Base-by-base conservation (phyloP, 352 stramenopile genomes). In the Phytophthora sp. region DNA sequence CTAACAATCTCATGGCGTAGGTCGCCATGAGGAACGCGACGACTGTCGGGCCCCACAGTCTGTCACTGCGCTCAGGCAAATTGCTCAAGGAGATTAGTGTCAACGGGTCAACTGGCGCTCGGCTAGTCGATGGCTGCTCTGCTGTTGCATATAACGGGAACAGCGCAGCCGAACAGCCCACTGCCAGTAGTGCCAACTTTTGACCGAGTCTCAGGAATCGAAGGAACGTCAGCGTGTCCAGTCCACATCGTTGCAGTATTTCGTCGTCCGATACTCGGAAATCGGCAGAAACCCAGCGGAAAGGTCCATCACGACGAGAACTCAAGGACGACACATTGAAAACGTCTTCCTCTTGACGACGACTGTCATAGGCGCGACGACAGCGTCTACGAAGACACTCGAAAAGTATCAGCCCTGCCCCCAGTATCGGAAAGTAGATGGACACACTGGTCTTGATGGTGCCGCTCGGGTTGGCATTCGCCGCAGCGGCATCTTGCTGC, bases 31-130 rank as follows among this genome's bases (percentile, higher is more conserved):
- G 26, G 45, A 79, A 90, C n/a, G 81, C 71, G 3, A 77, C 82
- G 11, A 73, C 52, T 27, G 76, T 86, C 1, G 79, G 73, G 16
- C 77, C 84, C 86, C 86, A 94, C n/a, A 94, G 59, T 18, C 84
- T 69, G 18, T 60, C 65, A 47, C 84, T 85, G 7, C 58, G 50
- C 44, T 73, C 74, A 2, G 71, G 64, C 50, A 94, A 63, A 62
- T 92, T 94, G 29, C 81, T 91, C 83, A 94, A 90, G 27, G 76
- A 91, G 57, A 94, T 89, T 24, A 70, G 68, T 36, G 77, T 74
- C 26, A 94, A 54, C 13, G 80, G 72, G 38, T 94, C 86, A 31
- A 87, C 69, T 5, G 57, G 51, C 21, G 39, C 53, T 47, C 27
- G 72, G 4, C 59, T 75, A 12, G 46, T 54, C 5, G 36, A 39